Base-by-base conservation (phyloP, 2,329 filamentous ascomycete species). In the Akanthomyces dipterigenus region DNA sequence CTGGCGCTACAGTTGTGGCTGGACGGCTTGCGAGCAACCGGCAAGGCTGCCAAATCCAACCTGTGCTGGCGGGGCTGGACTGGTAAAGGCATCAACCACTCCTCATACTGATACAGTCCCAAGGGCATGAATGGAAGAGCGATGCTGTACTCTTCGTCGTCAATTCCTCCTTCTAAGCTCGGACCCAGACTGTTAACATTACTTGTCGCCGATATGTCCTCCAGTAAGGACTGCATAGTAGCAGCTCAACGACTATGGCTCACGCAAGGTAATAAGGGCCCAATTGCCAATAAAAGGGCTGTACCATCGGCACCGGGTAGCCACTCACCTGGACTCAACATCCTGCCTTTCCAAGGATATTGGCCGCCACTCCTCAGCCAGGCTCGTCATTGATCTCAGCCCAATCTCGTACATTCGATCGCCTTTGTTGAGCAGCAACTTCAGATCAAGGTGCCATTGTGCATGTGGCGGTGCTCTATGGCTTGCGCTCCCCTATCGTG, bases 1-100 rank as follows among this genome's bases (percentile, higher is more conserved):
- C 34, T 28, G 28, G 5, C 31, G 22, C 22, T 42, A 42, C 55
- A 58, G 55, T 58, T 58, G 55, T 58, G 45, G 55, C 55, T 50
- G 55, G 34, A 36, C 6, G 16, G 28, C 34, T 50, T 58, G 45
- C 20, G 34, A 58, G 28, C 34, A 42, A 22, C 31, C 20, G 34
- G 45, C 55, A 24, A 58, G 55, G 55, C 45, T 58, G 22, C 55
- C 34, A 58, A n/a, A 34, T 36, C 31, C 31, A 42, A 24, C 26
- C n/a, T 18, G 9, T 14, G 31, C 42, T 26, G 20, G 55, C 55
- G 43, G 48, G 55, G 55, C 55, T 57, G 42, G 55, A n/a, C 20
- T 20, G 20, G 5, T 36, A 4, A 24, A 26, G 38, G 20, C 24
- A 46, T 55, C 24, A 48, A 38, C 36, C 34, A 12, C 28, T 40